Base-by-base conservation (phyloP, 1,139 yeast species). In the Nakaseomyces bracarensis region DNA sequence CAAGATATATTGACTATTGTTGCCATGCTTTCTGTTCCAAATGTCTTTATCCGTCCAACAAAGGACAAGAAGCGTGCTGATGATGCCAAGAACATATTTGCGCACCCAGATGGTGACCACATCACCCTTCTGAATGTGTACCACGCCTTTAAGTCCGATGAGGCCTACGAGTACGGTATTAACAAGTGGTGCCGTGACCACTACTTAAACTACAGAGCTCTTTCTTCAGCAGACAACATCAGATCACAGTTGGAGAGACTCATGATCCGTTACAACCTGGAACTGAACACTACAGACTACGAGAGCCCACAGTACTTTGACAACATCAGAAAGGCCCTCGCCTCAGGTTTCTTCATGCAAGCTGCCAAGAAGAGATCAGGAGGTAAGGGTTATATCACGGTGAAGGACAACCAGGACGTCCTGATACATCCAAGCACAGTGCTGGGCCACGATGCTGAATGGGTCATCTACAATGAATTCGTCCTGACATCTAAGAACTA, bases 261-360 rank as follows among this genome's bases (percentile, higher is more conserved):
- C 51, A 86, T 91, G 97, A 82, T 79, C 53, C 72, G 81, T 46
- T 74, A 81, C 56, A 93, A 84, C 53, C 67, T 91, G 48, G 84
- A 79, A 47, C 66, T 91, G 45, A 70, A 75, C 45, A 75, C 89
- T 39, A 79, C 86, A 2, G 80, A 84, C 35, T 78, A 67, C 52
- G 86, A 81, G 33, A 80, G 77, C 62, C 77, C 77, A 41, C 68
- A 67, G 45, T 87, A 82, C 63, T 75, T 75, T 63, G 77, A 74
- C 51, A 82, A 85, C 55, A 80, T 91, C 50, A 75, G 94, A 47
- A 82, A 82, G 63, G 96, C 98, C 0, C 68, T 91, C 44, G 75
- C 86, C 7, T 77, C 87, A n/a, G 99, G 98, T 2, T 89, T 87
- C 63, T 91, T 91, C 70, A 89, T 91, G 97, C 98, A 91, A 68